Evolutionary conservation across 1,284 basidiomycete species (phyloP).

Genomic region (Hymenochaete sp.): DNA sequence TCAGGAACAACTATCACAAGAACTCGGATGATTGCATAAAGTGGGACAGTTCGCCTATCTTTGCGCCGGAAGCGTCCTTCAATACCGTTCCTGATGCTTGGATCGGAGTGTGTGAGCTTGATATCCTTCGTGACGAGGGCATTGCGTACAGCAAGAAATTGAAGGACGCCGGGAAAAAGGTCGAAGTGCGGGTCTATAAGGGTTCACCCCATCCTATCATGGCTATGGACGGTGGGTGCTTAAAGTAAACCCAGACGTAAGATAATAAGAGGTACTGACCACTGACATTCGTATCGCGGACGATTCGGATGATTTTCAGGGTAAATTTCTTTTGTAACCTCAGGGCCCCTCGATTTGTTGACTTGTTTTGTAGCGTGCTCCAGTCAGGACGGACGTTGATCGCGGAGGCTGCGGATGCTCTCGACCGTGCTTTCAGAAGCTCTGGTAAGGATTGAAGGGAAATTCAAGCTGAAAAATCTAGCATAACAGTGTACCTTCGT

Average conservation of each 20-base stretch:
- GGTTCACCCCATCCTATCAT: slow-evolving; percentile 60
- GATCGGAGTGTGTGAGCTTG: slow-evolving; percentile 57
- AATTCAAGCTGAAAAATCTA: too few species aligned
- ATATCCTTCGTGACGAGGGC: slow-evolving; percentile 62
- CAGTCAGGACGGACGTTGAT: slow-evolving; percentile 44
- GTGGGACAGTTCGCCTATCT: slow-evolving; percentile 63
- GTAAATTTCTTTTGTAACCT: slow-evolving; percentile 5
- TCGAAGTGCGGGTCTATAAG: slow-evolving; percentile 48
- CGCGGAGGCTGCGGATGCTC: slow-evolving; percentile 42
- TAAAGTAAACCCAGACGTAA: too few species aligned
- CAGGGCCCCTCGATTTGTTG: background rate
- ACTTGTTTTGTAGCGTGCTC: slow-evolving; percentile 32
- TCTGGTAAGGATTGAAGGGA: too few species aligned
- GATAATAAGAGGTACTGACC: too few species aligned
- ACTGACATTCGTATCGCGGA: too few species aligned
- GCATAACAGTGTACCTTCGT: too few species aligned
- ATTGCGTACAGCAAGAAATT: slow-evolving; percentile 57
- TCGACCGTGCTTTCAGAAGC: slow-evolving; percentile 36
- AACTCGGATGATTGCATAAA: slow-evolving; percentile 48
- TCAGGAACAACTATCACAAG: slow-evolving; percentile 58
- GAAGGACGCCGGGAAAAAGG: slow-evolving; percentile 42
- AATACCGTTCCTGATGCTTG: slow-evolving; percentile 46
- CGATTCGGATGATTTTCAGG: too few species aligned
- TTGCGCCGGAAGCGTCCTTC: slow-evolving; percentile 50
- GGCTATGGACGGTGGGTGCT: slow-evolving; percentile 54